Evolutionary conservation across 129 eudicot genomes (phyloP).

Genomic region (Ambrosia trifida): DNA sequence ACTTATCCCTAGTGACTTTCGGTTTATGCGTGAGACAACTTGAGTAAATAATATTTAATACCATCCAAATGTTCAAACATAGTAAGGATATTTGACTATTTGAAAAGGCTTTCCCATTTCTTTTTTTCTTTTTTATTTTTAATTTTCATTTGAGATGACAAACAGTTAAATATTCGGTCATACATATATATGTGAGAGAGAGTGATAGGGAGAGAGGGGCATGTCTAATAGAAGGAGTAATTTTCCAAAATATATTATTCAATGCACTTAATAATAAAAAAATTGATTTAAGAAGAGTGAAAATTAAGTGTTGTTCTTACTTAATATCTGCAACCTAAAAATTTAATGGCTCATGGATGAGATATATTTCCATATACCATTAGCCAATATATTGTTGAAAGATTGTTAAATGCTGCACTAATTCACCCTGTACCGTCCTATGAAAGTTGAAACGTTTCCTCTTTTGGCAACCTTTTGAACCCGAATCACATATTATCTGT

Average conservation of each 20-base stretch:
- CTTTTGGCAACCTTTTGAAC: background rate
- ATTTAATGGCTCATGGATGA: background rate
- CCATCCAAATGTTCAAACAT: background rate
- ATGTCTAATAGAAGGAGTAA: too few relatives aligned
- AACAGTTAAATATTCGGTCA: too few relatives aligned
- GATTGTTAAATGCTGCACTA: background rate
- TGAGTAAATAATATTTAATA: background rate
- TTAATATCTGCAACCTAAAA: background rate
- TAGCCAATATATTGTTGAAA: constrained; percentile 1
- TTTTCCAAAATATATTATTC: too few relatives aligned
- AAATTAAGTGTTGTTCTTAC: background rate
- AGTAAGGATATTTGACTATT: background rate
- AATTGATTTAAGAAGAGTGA: too few relatives aligned
- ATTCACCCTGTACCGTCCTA: background rate
- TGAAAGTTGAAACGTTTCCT: background rate
- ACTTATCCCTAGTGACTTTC: background rate
- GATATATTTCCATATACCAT: background rate
- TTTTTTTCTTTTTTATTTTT: too few relatives aligned
- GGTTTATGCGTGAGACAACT: background rate
- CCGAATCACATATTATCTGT: background rate
- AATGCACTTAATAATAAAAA: too few relatives aligned
- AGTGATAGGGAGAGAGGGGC: too few relatives aligned
- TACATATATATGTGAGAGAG: too few relatives aligned
- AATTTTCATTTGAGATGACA: too few relatives aligned
- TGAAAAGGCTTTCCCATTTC: too few relatives aligned